Conservation (phyloP, 345 rosid species). For the Gossypium raimondii region DNA sequence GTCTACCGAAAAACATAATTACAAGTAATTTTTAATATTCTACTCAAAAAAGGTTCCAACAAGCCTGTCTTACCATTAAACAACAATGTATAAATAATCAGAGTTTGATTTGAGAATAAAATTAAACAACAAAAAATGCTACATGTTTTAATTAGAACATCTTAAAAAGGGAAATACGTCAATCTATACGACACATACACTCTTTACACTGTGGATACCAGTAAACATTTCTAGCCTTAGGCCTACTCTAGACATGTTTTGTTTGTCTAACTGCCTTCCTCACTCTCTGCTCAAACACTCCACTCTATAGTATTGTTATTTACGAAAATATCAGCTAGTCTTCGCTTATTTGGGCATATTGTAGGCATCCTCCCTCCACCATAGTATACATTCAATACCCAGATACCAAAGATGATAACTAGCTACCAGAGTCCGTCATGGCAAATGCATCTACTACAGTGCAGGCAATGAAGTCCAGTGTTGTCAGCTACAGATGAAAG, state of each 20-base stretch:
- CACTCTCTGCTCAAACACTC: constrained; percentile 83
- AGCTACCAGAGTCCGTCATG: constrained; percentile 96
- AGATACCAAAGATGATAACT: constrained; percentile 76
- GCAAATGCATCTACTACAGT: constrained; percentile 81
- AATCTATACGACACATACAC: constrained; percentile 58
- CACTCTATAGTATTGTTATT: constrained; percentile 73
- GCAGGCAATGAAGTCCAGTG: constrained; percentile 82
- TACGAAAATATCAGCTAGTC: constrained; percentile 60
- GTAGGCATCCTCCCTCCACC: constrained; percentile 94
- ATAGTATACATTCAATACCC: constrained; percentile 66
- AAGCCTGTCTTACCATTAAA: background rate
- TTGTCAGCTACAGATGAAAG: constrained; percentile 57
- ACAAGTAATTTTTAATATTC: background rate
- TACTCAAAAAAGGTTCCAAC: background rate
- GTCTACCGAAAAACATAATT: too few species aligned
- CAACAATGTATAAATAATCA: background rate
- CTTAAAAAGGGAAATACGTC: background rate
- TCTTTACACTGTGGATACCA: constrained; percentile 77
- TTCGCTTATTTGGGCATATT: constrained; percentile 60
- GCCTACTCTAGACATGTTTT: constrained; percentile 68
- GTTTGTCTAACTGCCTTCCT: constrained; percentile 90
- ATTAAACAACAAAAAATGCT: constrained; percentile 3
- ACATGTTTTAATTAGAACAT: background rate
- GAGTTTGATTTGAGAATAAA: background rate
- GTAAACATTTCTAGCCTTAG: constrained; percentile 71